These are phyloP conservation scores for Sporothrix brasiliensis DNA, from an alignment of 2,329 filamentous ascomycete genomes.

Conservation along the genomic window DNA sequence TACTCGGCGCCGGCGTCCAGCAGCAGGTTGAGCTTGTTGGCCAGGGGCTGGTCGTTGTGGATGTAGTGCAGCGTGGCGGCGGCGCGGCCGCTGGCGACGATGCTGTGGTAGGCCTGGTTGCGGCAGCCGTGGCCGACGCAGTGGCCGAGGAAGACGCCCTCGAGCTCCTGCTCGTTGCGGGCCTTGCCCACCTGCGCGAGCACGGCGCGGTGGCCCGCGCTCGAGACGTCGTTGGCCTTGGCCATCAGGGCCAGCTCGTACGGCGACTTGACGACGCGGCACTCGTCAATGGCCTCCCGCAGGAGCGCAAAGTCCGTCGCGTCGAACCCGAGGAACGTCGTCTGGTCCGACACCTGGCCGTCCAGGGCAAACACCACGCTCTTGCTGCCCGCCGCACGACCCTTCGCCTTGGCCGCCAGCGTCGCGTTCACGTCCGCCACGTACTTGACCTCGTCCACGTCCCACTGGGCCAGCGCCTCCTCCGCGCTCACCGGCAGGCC, in stretches of 20 bases:
- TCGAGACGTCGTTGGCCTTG: slow-evolving; percentile 71
- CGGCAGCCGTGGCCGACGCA: slow-evolving; percentile 75
- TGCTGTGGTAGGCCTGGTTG: slow-evolving; percentile 85
- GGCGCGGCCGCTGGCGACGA: slow-evolving; percentile 77
- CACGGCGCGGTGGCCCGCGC: slow-evolving; percentile 66
- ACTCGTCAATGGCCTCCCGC: slow-evolving; percentile 67
- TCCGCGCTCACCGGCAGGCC: slow-evolving; percentile 77
- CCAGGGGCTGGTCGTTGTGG: slow-evolving; percentile 71
- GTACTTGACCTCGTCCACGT: slow-evolving; percentile 76
- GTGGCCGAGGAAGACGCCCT: slow-evolving; percentile 75
- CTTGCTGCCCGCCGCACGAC: slow-evolving; percentile 38
- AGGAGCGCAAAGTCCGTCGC: slow-evolving; percentile 61
- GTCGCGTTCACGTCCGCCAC: slow-evolving; percentile 74
- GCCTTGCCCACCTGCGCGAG: slow-evolving; percentile 64
- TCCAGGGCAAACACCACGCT: slow-evolving; percentile 70
- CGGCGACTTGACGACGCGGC: slow-evolving; percentile 71
- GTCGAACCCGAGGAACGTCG: slow-evolving; percentile 72
- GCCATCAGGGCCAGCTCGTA: slow-evolving; percentile 74
- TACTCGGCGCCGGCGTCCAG: slow-evolving; percentile 83
- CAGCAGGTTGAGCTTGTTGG: slow-evolving; percentile 75
- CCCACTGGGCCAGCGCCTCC: slow-evolving; percentile 76
- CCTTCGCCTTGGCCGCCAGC: slow-evolving; percentile 57
- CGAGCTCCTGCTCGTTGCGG: slow-evolving; percentile 78
- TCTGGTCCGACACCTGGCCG: slow-evolving; percentile 71
- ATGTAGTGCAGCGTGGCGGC: slow-evolving; percentile 89